phyloP scores from a whole-genome alignment of 441 rosid species.

The Jatropha multifida region DNA sequence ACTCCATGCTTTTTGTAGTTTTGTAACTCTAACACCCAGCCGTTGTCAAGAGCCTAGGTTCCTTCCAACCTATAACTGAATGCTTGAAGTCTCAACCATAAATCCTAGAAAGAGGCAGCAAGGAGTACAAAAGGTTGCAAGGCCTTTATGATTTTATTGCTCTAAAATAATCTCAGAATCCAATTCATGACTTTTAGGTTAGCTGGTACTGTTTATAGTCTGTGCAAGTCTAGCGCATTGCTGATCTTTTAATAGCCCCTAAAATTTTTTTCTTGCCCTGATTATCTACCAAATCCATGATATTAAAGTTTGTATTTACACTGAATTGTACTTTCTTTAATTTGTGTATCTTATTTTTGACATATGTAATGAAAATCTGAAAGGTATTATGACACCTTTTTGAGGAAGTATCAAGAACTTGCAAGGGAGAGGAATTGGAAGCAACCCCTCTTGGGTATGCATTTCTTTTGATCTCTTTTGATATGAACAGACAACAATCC shows the following conservation, averaged over 20 bases:
- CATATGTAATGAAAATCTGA: conserved; percentile 25
- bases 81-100: conserved; percentile 4
- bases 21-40: not conserved
- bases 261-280: not conserved
- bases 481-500: not conserved
- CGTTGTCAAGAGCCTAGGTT: not conserved
- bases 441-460: conserved; percentile 68
- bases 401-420: conserved; percentile 63
- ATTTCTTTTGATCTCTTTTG: conserved; percentile 6
- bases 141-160: not conserved
- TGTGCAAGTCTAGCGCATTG: not conserved
- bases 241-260: not conserved
- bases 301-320: not conserved
- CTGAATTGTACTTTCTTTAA: conserved; percentile 9
- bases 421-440: conserved; percentile 65
- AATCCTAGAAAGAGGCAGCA: not conserved
- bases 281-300: not conserved
- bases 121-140: not conserved
- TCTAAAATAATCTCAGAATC: not conserved
- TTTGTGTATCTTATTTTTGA: conserved; percentile 18
- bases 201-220: not conserved
- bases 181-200: not conserved
- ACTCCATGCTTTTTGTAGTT: not conserved
- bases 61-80: not conserved
- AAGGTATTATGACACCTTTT: conserved; percentile 84